Percentiles rank a stretch among this genome's conserved stretches.
These are phyloP conservation scores for Saccharomyces cerevisiae DNA, from an alignment of 805 yeast genomes.

Conservation along the genomic window DNA sequence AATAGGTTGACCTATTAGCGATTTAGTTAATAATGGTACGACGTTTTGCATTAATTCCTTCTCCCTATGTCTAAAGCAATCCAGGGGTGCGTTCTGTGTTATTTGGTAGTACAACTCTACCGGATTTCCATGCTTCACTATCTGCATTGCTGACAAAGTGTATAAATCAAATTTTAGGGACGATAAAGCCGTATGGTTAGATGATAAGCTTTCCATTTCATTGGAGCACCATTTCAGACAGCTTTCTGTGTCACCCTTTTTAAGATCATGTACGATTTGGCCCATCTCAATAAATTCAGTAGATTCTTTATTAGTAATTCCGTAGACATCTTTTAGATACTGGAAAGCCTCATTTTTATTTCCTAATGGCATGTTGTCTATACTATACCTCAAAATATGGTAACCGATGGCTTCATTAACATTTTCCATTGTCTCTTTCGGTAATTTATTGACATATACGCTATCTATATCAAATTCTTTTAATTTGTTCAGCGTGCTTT, in stretches of 20 bases:
- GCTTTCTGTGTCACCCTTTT: constrained; percentile 31
- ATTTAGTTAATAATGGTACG: constrained; percentile 37
- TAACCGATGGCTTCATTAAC: constrained; percentile 38
- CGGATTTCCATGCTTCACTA: constrained; percentile 12
- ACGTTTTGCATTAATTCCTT: constrained; percentile 31
- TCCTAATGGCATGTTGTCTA: constrained; percentile 31
- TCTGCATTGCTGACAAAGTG: constrained; percentile 14
- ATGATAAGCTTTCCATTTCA: constrained; percentile 8
- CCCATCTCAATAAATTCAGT: constrained; percentile 37
- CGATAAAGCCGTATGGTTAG: constrained; percentile 1
- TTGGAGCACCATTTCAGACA: constrained; percentile 44
- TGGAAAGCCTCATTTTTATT: constrained; percentile 23
- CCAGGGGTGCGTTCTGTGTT: constrained; percentile 17
- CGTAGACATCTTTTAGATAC: constrained; percentile 26
- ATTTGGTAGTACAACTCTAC: constrained; percentile 39
- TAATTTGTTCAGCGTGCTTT: constrained; percentile 21
- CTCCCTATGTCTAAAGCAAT: constrained; percentile 34
- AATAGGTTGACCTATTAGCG: constrained; percentile 17
- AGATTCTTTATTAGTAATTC: constrained; percentile 24
- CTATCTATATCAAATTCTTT: constrained; percentile 29
- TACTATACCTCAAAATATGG: constrained; percentile 43
- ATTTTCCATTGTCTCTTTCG: constrained; percentile 14
- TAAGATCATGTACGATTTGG: constrained; percentile 33
- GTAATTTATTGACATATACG: constrained; percentile 30
- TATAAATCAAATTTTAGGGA: constrained; percentile 21